These are phyloP conservation scores for Zygosaccharomyces sapae DNA, from an alignment of 1,139 yeast genomes.

Conservation along the genomic window DNA sequence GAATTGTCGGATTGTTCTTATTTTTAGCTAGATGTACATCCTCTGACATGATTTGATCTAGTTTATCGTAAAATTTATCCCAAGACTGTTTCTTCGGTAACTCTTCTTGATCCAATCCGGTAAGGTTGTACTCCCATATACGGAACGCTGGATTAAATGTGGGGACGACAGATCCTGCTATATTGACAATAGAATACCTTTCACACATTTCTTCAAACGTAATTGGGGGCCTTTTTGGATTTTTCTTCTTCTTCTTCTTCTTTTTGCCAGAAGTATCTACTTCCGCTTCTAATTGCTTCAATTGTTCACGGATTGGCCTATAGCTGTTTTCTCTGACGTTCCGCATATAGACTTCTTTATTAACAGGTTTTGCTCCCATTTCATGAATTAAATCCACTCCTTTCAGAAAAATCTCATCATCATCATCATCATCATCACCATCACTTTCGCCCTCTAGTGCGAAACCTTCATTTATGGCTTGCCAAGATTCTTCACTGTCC, in stretches of 20 bases:
- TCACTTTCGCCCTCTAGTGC: not conserved
- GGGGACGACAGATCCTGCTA: conserved; percentile 75
- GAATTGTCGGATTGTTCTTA: conserved; percentile 52
- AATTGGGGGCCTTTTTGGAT: conserved; percentile 22
- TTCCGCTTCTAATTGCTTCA: conserved; percentile 9
- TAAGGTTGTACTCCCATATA: conserved; percentile 79
- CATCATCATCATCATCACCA: conserved; percentile 16
- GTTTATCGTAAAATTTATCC: conserved; percentile 50
- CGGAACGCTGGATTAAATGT: conserved; percentile 80
- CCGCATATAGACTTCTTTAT: conserved; percentile 61
- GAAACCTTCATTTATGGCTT: conserved; percentile 25
- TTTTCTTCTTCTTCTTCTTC: conserved; percentile 39
- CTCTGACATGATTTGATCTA: conserved; percentile 37
- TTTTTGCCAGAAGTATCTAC: conserved; percentile 8
- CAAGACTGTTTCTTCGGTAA: conserved; percentile 41
- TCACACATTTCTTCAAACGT: conserved; percentile 44
- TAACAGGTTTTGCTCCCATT: conserved; percentile 60
- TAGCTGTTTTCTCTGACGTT: conserved; percentile 50
- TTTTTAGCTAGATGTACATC: conserved; percentile 19
- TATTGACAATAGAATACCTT: conserved; percentile 65
- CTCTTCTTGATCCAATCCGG: conserved; percentile 41
- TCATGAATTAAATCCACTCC: conserved; percentile 35
- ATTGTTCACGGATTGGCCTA: conserved; percentile 34
- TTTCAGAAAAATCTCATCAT: conserved; percentile 25
- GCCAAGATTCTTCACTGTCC: conserved; percentile 66